Percentiles rank a stretch among this genome's conserved stretches.
Conservation (phyloP, 139 green algal species). For the Ostreobium quekettii region DNA sequence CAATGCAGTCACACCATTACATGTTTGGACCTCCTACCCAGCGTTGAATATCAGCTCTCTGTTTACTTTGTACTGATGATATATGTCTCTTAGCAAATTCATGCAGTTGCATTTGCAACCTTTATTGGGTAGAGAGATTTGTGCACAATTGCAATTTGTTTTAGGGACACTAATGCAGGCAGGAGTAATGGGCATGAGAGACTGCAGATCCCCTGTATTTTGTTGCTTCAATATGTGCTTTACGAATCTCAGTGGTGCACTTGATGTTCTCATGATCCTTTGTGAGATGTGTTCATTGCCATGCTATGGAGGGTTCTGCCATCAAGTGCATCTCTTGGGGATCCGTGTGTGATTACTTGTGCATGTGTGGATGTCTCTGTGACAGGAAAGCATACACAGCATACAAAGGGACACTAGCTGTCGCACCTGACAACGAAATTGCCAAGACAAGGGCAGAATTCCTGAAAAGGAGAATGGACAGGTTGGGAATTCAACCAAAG, state of each 20-base stretch:
- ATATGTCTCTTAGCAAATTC: neutral
- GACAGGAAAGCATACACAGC: constrained; percentile 36
- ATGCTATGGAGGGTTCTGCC: neutral
- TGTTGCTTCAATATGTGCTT: neutral
- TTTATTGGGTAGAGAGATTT: neutral
- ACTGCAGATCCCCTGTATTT: neutral
- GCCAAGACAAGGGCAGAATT: constrained; percentile 41
- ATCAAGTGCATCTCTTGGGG: neutral
- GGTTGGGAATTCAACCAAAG: constrained; percentile 16
- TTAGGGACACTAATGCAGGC: too few species aligned
- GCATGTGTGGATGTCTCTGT: neutral
- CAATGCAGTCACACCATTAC: neutral
- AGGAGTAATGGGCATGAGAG: neutral
- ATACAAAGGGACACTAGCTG: constrained; percentile 55
- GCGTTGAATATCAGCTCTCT: neutral
- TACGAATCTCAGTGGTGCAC: neutral
- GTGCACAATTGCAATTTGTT: neutral
- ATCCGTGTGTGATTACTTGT: neutral
- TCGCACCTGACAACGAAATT: constrained; percentile 62
- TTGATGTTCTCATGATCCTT: neutral
- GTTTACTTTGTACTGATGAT: neutral
- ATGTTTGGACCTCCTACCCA: neutral
- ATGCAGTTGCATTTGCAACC: neutral
- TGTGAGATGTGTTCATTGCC: neutral
- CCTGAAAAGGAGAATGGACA: constrained; percentile 4